Conservation (phyloP, 2,329 filamentous ascomycete species). For the Orbilia brochopaga region DNA sequence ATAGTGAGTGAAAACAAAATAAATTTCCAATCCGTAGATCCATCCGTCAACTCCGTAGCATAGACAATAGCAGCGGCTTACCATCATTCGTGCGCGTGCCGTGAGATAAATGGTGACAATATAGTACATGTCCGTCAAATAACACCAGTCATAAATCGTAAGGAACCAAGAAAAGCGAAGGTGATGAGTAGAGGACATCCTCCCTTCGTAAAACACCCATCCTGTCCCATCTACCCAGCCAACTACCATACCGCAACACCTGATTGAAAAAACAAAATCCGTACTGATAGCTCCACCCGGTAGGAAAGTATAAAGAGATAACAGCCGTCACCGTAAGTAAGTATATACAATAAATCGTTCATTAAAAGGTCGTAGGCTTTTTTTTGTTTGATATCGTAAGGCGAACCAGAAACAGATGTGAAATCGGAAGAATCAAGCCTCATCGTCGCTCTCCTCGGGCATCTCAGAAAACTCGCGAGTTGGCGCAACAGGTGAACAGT, state of each 20-base stretch:
- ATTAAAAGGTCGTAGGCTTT: conserved; percentile 29
- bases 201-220: not conserved
- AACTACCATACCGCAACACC: not conserved
- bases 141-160: not conserved
- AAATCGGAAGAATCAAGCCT: conserved; percentile 25
- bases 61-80: not conserved
- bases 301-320: not conserved
- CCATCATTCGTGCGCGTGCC: not conserved
- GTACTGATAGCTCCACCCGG: not conserved
- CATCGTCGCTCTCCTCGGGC: conserved; percentile 49
- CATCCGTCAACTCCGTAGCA: conserved; percentile 1
- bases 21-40: not conserved
- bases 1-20: not conserved
- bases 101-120: conserved; percentile 2
- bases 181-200: not conserved
- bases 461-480: conserved; percentile 46
- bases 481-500: conserved; percentile 32
- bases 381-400: conserved; percentile 10
- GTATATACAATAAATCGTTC: not conserved
- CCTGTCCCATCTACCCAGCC: not conserved
- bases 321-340: conserved; percentile 4
- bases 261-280: not conserved
- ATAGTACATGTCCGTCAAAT: not conserved
- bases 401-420: conserved; percentile 11
- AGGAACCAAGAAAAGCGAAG: not conserved